These are phyloP conservation scores for Austroboletus festivus DNA, from an alignment of 768 basidiomycete species.

Conservation along the genomic window DNA sequence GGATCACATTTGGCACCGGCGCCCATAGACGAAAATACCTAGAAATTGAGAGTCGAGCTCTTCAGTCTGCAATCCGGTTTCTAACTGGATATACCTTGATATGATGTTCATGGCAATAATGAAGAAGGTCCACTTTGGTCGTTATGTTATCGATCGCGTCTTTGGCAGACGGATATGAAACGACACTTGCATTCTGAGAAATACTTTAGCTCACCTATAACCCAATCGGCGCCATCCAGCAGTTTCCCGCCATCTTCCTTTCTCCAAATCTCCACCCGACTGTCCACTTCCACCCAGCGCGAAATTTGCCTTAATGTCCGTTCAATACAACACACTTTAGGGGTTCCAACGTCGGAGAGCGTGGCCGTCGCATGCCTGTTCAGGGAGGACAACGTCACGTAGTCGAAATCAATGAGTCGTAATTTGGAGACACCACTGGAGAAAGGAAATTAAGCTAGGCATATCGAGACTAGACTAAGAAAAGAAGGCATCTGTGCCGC, in stretches of 20 bases:
- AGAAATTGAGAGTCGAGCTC: background rate
- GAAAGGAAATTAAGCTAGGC: background rate
- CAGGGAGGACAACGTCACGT: constrained; percentile 90
- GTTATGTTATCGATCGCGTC: constrained; percentile 98
- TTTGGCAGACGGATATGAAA: constrained; percentile 23
- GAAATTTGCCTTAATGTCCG: constrained; percentile 67
- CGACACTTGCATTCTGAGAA: background rate
- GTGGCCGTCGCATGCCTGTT: constrained; percentile 92
- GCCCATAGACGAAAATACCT: constrained; percentile 98
- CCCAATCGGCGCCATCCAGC: constrained; percentile 89
- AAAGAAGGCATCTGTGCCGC: background rate
- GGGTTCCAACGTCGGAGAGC: constrained; percentile 87
- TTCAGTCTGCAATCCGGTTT: background rate
- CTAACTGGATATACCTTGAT: constrained; percentile 78
- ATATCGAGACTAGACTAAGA: too few relatives aligned
- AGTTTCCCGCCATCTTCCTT: constrained; percentile 73
- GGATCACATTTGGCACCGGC: constrained; percentile 94
- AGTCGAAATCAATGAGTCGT: constrained; percentile 91
- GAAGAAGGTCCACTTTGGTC: constrained; percentile 91
- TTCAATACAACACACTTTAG: constrained; percentile 82
- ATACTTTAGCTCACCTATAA: constrained; percentile 60
- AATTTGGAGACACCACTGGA: constrained; percentile 70
- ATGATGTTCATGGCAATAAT: constrained; percentile 75
- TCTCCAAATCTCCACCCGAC: constrained; percentile 80
- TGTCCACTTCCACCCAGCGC: constrained; percentile 85